Base-by-base conservation (phyloP, 2,329 filamentous ascomycete species). In the Fusarium sp. region DNA sequence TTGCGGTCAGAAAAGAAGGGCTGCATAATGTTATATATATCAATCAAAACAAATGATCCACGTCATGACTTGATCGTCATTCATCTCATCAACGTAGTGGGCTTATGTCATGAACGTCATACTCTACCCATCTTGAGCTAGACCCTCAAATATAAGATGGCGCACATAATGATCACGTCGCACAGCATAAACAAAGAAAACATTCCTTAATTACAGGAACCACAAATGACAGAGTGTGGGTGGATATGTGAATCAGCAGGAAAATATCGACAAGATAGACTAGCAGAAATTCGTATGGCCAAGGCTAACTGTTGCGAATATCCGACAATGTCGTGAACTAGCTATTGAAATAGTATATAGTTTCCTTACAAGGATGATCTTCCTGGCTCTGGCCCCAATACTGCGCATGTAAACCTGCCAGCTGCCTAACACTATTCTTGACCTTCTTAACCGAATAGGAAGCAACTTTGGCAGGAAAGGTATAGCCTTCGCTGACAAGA, bases 381-480 rank as follows among this genome's bases (percentile, higher is more conserved):
- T 72, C 67, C 24, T 72, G 67, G 19, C 63, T 68, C 43, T 69
- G 63, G 1, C 65, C 65, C 65, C 65, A 80, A 52, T 72, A 78
- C 44, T 74, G 69, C 2, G 76, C 77, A 55, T 80, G 78, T 11
- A 80, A 68, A 11, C 71, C 72, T 0, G 78, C 78, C 15, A 81
- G 64, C 67, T 80, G 77, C 51, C 74, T 72, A 15, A 76, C 75
- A 7, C 75, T 76, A 26, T 73, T 71, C 53, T 74, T 60, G 25
- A 76, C 75, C 32, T 70, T 71, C 6, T 72, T 62, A 9, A 76
- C 61, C 1, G 75, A 54, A 48, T 74, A 78, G 15, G 61, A 47
- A 8, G 65, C 68, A 6, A 73, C 70, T 35, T 77, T 74, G 2
- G 71, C 51, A 2, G 75, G 66, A 53, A 79, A 79, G 0, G 71